A percentile compares a stretch with the other conserved stretches of the same genome.
These are phyloP conservation scores for Calonectria pseudoturangicola DNA, from an alignment of 2,329 filamentous ascomycete genomes.

Conservation along the genomic window DNA sequence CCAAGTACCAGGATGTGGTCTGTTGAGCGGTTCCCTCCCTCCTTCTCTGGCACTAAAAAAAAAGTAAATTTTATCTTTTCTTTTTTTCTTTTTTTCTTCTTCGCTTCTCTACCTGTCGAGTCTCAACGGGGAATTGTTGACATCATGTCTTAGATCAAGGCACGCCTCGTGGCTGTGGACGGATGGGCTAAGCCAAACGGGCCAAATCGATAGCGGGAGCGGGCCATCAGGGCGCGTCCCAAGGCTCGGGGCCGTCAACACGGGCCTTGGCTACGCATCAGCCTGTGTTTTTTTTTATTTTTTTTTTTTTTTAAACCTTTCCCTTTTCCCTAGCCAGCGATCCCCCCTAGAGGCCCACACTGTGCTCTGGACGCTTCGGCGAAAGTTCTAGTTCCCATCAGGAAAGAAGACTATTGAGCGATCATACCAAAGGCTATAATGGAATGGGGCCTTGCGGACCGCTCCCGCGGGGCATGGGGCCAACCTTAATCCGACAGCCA, in stretches of 20 bases:
- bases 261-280: not conserved
- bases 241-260: not conserved
- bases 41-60: not conserved
- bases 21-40: no score
- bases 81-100: not conserved
- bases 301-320: no score
- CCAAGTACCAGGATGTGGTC: conserved; percentile 8
- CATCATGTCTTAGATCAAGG: conserved; percentile 14
- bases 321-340: conserved; percentile 5
- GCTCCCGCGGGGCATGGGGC: conserved; percentile 30
- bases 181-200: not conserved
- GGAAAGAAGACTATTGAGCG: conserved; percentile 24
- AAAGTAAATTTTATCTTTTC: not conserved
- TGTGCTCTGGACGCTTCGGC: not conserved
- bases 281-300: not conserved
- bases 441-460: conserved; percentile 27
- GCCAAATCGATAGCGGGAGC: not conserved
- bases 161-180: not conserved
- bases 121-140: not conserved
- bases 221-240: not conserved
- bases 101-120: not conserved
- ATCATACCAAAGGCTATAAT: conserved; percentile 25
- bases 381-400: conserved; percentile 19
- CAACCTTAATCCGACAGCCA: conserved; percentile 35
- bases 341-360: not conserved